Conservation (phyloP, 83 land plant genomes). For the Diphasiastrum complanatum region DNA sequence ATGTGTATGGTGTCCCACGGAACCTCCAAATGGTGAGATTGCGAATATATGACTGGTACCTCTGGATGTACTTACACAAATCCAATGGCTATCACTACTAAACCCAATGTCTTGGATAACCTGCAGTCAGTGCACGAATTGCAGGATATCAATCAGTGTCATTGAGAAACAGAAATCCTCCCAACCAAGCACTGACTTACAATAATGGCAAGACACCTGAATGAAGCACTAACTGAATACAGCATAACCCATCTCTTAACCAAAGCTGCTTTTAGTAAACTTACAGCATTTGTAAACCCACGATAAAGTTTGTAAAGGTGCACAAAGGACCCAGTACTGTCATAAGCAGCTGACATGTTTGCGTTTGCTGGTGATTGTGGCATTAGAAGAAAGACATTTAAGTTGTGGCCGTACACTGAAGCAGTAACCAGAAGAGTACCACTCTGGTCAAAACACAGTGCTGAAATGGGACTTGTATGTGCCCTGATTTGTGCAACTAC, state of each 20-base stretch:
- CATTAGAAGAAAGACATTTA: conserved; percentile 74
- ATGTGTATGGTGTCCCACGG: conserved; percentile 25
- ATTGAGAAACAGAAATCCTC: neutral
- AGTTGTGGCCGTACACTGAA: conserved; percentile 85
- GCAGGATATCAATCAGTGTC: neutral
- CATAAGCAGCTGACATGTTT: conserved; percentile 27
- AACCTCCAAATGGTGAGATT: conserved; percentile 67
- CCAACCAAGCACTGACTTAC: neutral
- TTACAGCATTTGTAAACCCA: conserved; percentile 91
- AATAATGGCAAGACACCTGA: neutral
- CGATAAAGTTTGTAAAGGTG: conserved; percentile 92
- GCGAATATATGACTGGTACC: conserved; percentile 89
- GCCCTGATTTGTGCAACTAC: conserved; percentile 85
- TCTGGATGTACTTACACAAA: conserved; percentile 77
- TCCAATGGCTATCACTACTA: conserved; percentile 78
- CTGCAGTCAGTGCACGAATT: conserved; percentile 41
- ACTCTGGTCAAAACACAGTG: conserved; percentile 91
- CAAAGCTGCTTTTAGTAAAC: conserved; percentile 2
- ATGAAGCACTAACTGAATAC: neutral
- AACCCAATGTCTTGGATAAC: conserved; percentile 90
- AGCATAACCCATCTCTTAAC: neutral
- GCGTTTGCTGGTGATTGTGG: conserved; percentile 33
- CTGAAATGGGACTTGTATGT: conserved; percentile 79
- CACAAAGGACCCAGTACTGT: conserved; percentile 36
- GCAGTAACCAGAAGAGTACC: conserved; percentile 93